Percentiles rank a stretch among this genome's conserved stretches.
phyloP scores from a whole-genome alignment of 2,329 filamentous ascomycete species.

The Paecilomyces fulvus region DNA sequence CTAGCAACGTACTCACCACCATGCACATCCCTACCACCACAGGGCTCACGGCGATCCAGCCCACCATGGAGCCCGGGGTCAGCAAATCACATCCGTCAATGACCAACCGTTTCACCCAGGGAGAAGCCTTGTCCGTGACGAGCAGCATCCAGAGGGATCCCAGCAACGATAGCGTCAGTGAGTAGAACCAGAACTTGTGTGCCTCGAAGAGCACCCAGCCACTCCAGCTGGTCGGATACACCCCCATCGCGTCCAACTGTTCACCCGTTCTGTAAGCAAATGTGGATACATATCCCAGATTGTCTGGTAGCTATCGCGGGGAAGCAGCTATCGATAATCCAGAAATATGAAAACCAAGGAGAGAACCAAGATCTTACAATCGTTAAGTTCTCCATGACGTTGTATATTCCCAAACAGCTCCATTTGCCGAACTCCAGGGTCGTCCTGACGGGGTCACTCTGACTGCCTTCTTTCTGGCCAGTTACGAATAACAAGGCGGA shows the following conservation, averaged over 20 bases:
- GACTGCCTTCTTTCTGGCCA: background rate
- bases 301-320: background rate
- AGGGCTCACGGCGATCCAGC: conserved; percentile 49
- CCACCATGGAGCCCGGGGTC: conserved; percentile 52
- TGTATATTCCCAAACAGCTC: conserved; percentile 57
- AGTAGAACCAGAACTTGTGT: conserved; percentile 63
- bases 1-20: conserved; percentile 54
- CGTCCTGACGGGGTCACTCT: conserved; percentile 28
- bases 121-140: conserved; percentile 16
- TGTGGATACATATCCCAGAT: background rate
- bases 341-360: conserved; percentile 2
- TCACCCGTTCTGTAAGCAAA: background rate
- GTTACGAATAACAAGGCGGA: conserved; percentile 29
- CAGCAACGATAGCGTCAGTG: conserved; percentile 46
- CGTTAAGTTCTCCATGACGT: conserved; percentile 57
- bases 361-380: conserved; percentile 41
- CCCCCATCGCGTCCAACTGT: conserved; percentile 45
- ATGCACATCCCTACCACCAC: conserved; percentile 51
- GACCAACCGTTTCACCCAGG: conserved; percentile 41
- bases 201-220: conserved; percentile 48
- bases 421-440: conserved; percentile 48
- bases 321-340: conserved; percentile 15
- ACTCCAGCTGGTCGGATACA: conserved; percentile 37
- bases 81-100: conserved; percentile 55
- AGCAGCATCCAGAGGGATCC: conserved; percentile 17